Conservation (phyloP, 805 yeast genomes). For the Saccharomycopsis sp. region DNA sequence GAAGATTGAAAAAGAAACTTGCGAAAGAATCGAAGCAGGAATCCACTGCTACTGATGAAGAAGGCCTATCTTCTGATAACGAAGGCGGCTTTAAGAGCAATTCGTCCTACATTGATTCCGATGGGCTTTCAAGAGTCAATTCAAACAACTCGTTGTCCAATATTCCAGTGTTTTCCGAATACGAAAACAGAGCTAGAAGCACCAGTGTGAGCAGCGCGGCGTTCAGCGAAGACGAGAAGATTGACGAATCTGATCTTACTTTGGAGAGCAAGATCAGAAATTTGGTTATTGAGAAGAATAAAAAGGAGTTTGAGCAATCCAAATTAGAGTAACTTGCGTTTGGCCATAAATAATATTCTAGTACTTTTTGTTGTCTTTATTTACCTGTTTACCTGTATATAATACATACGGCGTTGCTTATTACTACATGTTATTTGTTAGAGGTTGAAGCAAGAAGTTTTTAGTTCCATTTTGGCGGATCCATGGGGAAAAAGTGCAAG, state of each 20-base stretch:
- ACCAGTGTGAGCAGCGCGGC: constrained; percentile 9
- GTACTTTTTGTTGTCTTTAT: background rate
- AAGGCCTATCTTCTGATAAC: constrained; percentile 15
- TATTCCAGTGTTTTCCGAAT: constrained; percentile 46
- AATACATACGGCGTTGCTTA: no score
- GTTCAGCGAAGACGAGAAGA: background rate
- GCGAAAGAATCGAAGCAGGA: constrained; percentile 5
- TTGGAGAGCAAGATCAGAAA: background rate
- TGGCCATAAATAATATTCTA: no score
- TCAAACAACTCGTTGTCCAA: constrained; percentile 57
- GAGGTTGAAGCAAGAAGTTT: no score
- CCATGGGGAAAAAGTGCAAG: background rate
- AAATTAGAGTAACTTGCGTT: background rate
- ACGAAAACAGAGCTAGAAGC: constrained; percentile 12
- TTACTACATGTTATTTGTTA: no score
- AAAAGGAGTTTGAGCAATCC: background rate
- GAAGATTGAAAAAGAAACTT: constrained; percentile 12
- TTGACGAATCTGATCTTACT: background rate
- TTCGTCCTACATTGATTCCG: constrained; percentile 38
- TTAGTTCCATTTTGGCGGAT: background rate
- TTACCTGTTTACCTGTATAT: no score
- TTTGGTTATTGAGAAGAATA: background rate
- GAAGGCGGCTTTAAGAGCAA: constrained; percentile 11
- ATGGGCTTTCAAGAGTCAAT: constrained; percentile 55
- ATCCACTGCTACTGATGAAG: constrained; percentile 19